These are phyloP conservation scores for Heliosperma pusillum DNA, from an alignment of 148 eudicot species.

Conservation along the genomic window DNA sequence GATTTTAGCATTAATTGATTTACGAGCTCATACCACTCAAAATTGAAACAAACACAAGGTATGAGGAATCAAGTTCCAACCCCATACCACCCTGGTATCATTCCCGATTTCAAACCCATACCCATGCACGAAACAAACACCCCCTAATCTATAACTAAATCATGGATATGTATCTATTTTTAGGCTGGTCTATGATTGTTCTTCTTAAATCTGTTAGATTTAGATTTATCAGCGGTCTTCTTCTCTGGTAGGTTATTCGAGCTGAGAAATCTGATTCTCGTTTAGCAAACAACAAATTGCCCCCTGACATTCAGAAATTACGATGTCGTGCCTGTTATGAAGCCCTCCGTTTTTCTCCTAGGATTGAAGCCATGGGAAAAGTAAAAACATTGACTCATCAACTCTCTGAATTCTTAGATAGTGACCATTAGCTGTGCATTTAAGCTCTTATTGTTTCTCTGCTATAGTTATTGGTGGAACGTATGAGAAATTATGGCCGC, in stretches of 20 bases:
- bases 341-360: slow-evolving; percentile 87
- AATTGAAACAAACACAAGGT: too few species aligned
- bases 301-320: slow-evolving; percentile 85
- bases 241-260: slow-evolving; percentile 63
- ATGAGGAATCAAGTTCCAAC: too few species aligned
- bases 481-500: slow-evolving; percentile 86
- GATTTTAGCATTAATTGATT: too few species aligned
- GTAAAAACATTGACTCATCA: slow-evolving; percentile 32
- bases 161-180: not conserved
- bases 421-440: not conserved
- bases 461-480: slow-evolving; percentile 76
- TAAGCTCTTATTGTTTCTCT: slow-evolving; percentile 16
- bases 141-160: not conserved
- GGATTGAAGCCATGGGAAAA: slow-evolving; percentile 93
- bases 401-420: not conserved
- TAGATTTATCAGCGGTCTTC: slow-evolving; percentile 10
- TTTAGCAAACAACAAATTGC: slow-evolving; percentile 85
- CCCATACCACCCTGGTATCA: too few species aligned
- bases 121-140: too few species aligned
- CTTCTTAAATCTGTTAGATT: not conserved
- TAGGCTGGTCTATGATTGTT: not conserved
- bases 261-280: slow-evolving; percentile 98
- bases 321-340: slow-evolving; percentile 94
- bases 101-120: too few species aligned
- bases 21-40: too few species aligned